phyloP scores from a whole-genome alignment of 179 eudicot species.

The Spinacia oleracea region DNA sequence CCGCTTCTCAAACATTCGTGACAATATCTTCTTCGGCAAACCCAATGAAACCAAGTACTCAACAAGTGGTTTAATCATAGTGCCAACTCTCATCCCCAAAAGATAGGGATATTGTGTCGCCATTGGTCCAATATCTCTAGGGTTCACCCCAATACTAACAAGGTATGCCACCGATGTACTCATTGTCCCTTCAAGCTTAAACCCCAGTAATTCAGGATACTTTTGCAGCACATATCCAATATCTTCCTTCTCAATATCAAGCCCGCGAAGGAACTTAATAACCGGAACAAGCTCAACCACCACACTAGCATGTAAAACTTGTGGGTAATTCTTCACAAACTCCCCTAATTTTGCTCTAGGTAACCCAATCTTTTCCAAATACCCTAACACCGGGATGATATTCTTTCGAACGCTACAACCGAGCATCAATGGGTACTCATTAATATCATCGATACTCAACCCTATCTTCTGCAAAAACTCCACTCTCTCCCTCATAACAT shows the following conservation, averaged over 20 bases:
- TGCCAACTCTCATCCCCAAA: conserved; percentile 97
- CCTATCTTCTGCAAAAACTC: conserved; percentile 92
- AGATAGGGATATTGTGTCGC: conserved; percentile 82
- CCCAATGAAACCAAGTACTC: conserved; percentile 82
- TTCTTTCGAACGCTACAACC: conserved; percentile 93
- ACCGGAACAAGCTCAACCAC: conserved; percentile 94
- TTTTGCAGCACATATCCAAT: conserved; percentile 83
- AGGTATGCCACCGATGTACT: conserved; percentile 92
- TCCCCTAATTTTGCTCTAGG: conserved; percentile 79
- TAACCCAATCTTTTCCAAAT: conserved; percentile 82
- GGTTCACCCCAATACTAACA: conserved; percentile 86
- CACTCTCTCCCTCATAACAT: conserved; percentile 89
- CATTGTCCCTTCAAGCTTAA: conserved; percentile 96
- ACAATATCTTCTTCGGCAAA: conserved; percentile 77
- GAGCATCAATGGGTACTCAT: conserved; percentile 83
- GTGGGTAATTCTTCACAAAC: conserved; percentile 82
- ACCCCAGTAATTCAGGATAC: conserved; percentile 88
- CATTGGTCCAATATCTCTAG: conserved; percentile 97
- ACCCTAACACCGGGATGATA: conserved; percentile 84
- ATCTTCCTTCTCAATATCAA: conserved; percentile 83
- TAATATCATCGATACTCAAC: conserved; percentile 85
- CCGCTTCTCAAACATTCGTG: conserved; percentile 89
- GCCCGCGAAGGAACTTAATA: conserved; percentile 78
- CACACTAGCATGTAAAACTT: conserved; percentile 86
- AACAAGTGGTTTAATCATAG: conserved; percentile 86